Conservation (phyloP, 768 basidiomycete genomes). For the Suillus spraguei region DNA sequence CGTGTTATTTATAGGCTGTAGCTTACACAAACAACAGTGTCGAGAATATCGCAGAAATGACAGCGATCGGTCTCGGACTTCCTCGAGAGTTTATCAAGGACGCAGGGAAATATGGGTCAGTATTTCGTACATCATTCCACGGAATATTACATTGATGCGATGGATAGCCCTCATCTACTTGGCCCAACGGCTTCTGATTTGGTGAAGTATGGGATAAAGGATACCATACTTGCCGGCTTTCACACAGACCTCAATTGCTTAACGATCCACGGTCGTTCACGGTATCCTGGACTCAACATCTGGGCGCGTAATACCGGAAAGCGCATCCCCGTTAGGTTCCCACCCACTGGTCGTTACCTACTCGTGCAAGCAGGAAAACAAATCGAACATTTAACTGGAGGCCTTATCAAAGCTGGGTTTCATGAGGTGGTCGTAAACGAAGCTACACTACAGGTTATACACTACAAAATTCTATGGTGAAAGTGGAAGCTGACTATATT, state of each 20-base stretch:
- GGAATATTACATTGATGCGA: neutral
- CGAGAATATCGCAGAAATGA: slow-evolving; percentile 86
- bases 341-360: slow-evolving; percentile 74
- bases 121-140: slow-evolving; percentile 9
- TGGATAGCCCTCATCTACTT: slow-evolving; percentile 74
- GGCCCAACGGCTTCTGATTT: slow-evolving; percentile 95
- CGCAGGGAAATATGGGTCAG: slow-evolving; percentile 85
- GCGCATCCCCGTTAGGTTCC: slow-evolving; percentile 86
- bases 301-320: slow-evolving; percentile 96
- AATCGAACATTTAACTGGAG: slow-evolving; percentile 83
- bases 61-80: slow-evolving; percentile 80
- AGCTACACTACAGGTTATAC: slow-evolving; percentile 66
- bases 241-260: slow-evolving; percentile 94
- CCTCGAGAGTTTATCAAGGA: slow-evolving; percentile 68
- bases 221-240: slow-evolving; percentile 92
- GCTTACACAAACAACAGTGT: slow-evolving; percentile 57
- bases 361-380: slow-evolving; percentile 97
- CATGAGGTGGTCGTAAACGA: slow-evolving; percentile 95
- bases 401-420: slow-evolving; percentile 88
- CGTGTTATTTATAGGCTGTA: slow-evolving; percentile 6
- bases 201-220: slow-evolving; percentile 69
- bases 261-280: slow-evolving; percentile 86
- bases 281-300: slow-evolving; percentile 87
- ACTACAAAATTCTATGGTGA: neutral
- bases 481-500: slow-evolving; percentile 6